Evolutionary conservation across 345 rosid genomes (phyloP).

Genomic region (Carallia brachiata): DNA sequence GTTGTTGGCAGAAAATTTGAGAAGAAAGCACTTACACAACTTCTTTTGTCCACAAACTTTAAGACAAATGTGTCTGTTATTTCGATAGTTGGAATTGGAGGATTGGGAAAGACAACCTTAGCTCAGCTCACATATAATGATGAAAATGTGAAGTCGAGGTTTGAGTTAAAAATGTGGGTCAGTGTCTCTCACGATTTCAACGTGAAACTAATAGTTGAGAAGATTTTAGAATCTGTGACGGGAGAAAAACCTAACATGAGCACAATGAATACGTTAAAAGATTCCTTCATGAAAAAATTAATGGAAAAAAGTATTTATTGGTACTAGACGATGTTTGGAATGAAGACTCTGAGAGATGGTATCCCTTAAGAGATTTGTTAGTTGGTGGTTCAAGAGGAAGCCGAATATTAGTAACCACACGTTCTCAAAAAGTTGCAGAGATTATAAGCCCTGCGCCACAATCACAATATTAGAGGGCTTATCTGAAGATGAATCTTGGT

Average conservation of each 20-base stretch:
- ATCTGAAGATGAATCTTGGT: constrained; percentile 14
- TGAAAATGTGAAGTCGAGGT: constrained; percentile 10
- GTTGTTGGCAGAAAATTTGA: constrained; percentile 21
- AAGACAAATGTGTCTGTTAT: constrained; percentile 15
- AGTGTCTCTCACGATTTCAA: constrained; percentile 17
- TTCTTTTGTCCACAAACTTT: neutral
- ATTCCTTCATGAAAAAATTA: neutral
- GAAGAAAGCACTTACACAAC: neutral
- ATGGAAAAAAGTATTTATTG: constrained; percentile 16
- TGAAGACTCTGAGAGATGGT: constrained; percentile 15
- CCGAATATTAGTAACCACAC: constrained; percentile 20
- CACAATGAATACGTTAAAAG: constrained; percentile 11
- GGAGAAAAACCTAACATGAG: neutral
- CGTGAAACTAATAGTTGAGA: constrained; percentile 7
- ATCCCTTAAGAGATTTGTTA: neutral
- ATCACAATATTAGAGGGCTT: constrained; percentile 6
- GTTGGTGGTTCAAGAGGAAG: constrained; percentile 19
- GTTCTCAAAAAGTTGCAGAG: constrained; percentile 19
- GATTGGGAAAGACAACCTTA: constrained; percentile 25
- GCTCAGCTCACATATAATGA: constrained; percentile 25
- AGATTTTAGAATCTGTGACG: constrained; percentile 14
- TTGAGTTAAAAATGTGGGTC: constrained; percentile 4
- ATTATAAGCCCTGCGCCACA: constrained; percentile 1
- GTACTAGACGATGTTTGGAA: constrained; percentile 30
- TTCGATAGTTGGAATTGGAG: constrained; percentile 28